Evolutionary conservation across 345 rosid species (phyloP).

Genomic region (Arabis alpina): DNA sequence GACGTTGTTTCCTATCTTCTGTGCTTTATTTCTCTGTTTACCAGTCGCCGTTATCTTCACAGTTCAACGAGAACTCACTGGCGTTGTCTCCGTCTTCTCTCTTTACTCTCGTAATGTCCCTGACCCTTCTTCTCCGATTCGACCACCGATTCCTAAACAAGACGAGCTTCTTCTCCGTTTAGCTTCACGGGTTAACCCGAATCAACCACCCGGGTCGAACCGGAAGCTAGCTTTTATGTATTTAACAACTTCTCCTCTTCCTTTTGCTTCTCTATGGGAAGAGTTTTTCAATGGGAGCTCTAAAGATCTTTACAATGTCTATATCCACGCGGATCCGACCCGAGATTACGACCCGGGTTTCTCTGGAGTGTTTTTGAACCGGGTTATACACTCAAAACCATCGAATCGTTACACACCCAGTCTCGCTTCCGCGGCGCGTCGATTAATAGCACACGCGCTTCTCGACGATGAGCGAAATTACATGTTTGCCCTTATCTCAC

Average conservation of each 20-base stretch:
- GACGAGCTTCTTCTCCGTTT: constrained; percentile 54
- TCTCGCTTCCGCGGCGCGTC: constrained; percentile 72
- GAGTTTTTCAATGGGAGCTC: constrained; percentile 53
- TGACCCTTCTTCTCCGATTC: constrained; percentile 16
- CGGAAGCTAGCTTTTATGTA: constrained; percentile 77
- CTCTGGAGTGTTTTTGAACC: constrained; percentile 57
- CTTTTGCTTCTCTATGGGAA: constrained; percentile 72
- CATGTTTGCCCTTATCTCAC: constrained; percentile 75
- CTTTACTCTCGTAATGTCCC: constrained; percentile 30
- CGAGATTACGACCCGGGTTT: constrained; percentile 51
- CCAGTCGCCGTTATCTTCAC: constrained; percentile 68
- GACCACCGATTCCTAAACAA: constrained; percentile 44
- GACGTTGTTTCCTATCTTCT: constrained; percentile 55
- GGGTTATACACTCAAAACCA: constrained; percentile 63
- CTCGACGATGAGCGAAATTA: constrained; percentile 58
- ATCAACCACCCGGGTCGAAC: constrained; percentile 39
- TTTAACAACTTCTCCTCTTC: constrained; percentile 68
- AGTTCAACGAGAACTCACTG: constrained; percentile 41
- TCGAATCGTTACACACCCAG: constrained; percentile 58
- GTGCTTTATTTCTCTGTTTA: constrained; percentile 64
- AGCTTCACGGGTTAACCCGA: constrained; percentile 56
- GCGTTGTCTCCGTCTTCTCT: constrained; percentile 32
- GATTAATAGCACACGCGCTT: constrained; percentile 70
- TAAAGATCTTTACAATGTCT: constrained; percentile 56
- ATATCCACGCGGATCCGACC: constrained; percentile 73